Percentiles rank a stretch among this genome's conserved stretches.
Conservation (phyloP, 179 eudicot genomes). For the Pouteria campechiana region DNA sequence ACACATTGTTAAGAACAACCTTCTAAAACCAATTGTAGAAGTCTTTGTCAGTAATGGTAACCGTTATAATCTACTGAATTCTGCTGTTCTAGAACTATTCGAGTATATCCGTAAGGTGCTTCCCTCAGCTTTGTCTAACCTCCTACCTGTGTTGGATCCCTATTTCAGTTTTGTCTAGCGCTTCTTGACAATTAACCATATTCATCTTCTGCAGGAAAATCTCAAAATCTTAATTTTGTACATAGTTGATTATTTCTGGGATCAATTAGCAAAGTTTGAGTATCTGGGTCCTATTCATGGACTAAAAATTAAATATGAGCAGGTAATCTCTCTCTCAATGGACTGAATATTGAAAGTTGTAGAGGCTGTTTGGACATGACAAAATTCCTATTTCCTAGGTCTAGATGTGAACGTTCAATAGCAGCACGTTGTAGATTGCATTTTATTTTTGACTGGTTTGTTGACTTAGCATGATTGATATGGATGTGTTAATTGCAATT, state of each 20-base stretch:
- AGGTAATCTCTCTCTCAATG: conserved; percentile 31
- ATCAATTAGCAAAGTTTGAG: conserved; percentile 61
- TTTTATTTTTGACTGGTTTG: not conserved
- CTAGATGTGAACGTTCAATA: too few relatives aligned
- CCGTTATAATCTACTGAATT: conserved; percentile 78
- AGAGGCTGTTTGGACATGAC: too few relatives aligned
- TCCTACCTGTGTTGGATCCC: too few relatives aligned
- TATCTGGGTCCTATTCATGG: conserved; percentile 39
- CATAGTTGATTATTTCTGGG: conserved; percentile 81
- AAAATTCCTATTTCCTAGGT: too few relatives aligned
- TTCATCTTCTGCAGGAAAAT: conserved; percentile 50
- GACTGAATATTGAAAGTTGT: too few relatives aligned
- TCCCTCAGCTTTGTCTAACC: not conserved
- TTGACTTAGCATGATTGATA: too few relatives aligned
- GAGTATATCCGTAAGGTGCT: conserved; percentile 74
- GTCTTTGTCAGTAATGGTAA: conserved; percentile 74
- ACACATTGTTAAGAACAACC: conserved; percentile 68
- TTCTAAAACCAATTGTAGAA: conserved; percentile 80
- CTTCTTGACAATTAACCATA: not conserved
- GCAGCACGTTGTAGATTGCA: too few relatives aligned
- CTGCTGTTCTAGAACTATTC: conserved; percentile 84
- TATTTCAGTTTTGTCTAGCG: not conserved
- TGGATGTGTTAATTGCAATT: too few relatives aligned
- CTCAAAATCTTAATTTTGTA: conserved; percentile 59
- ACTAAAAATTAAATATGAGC: conserved; percentile 77